Percentiles rank a stretch among this genome's conserved stretches.
phyloP scores from a whole-genome alignment of 2,329 filamentous ascomycete species.

The Cladosporium phlei region DNA sequence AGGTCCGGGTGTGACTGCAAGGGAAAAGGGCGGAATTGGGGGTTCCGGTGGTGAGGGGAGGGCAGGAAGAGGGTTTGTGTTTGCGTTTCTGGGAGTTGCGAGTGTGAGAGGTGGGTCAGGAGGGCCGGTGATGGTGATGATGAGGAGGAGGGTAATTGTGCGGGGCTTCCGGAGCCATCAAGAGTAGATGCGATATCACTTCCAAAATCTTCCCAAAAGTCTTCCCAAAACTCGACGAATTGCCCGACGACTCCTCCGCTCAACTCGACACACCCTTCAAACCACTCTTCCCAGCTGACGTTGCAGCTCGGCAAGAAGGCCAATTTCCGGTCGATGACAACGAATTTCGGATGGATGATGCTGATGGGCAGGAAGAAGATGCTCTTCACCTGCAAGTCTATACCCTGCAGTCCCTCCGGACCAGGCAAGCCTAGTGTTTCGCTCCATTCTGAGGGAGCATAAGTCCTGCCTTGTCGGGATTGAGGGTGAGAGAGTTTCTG shows the following conservation, averaged over 20 bases:
- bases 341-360: constrained; percentile 84
- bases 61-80: constrained; percentile 54
- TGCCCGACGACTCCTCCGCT: constrained; percentile 56
- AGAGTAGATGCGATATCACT: no score
- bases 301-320: constrained; percentile 77
- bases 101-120: not conserved
- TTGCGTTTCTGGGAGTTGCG: not conserved
- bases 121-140: not conserved
- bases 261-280: constrained; percentile 69
- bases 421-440: constrained; percentile 60
- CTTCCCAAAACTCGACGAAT: constrained; percentile 62
- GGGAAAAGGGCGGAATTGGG: constrained; percentile 53
- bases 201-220: constrained; percentile 67
- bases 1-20: constrained; percentile 41
- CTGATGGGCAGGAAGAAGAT: constrained; percentile 76
- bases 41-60: constrained; percentile 67
- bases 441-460: constrained; percentile 56
- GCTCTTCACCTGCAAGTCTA: constrained; percentile 69
- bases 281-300: constrained; percentile 83
- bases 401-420: constrained; percentile 49
- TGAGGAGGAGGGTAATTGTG: no score
- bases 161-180: no score
- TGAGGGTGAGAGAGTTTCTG: constrained; percentile 72
- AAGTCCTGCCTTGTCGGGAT: constrained; percentile 58
- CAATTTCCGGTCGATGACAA: constrained; percentile 63